Percentiles rank a stretch among this genome's conserved stretches.
Conservation (phyloP, 2,329 filamentous ascomycete species). For the Scytalidium lignicola region DNA sequence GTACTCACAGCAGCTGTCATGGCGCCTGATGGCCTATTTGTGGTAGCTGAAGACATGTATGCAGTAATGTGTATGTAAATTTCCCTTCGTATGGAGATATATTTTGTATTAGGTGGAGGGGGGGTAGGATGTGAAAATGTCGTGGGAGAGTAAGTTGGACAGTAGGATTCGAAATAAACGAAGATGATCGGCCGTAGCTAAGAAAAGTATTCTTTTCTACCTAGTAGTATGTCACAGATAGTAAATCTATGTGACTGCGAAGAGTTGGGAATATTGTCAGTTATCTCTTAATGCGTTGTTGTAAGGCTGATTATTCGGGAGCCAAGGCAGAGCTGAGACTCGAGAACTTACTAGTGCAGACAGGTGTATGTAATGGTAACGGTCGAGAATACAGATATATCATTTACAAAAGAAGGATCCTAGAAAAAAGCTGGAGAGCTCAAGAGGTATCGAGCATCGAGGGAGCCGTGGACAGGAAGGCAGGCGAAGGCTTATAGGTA, state of each 20-base stretch:
- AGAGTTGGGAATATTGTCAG: slow-evolving; percentile 16
- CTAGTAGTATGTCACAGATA: slow-evolving; percentile 24
- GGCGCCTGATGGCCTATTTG: slow-evolving; percentile 26
- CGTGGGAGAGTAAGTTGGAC: slow-evolving; percentile 13
- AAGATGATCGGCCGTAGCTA: slow-evolving; percentile 7
- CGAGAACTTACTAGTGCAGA: slow-evolving; percentile 23
- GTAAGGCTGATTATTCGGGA: slow-evolving; percentile 27
- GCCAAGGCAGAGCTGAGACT: slow-evolving; percentile 19
- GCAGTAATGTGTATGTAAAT: slow-evolving; percentile 20
- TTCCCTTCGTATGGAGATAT: slow-evolving; percentile 9
- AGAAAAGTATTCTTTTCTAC: slow-evolving; percentile 17
- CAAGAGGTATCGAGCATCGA: slow-evolving; percentile 25
- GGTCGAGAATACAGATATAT: slow-evolving; percentile 22
- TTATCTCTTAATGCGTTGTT: slow-evolving; percentile 20
- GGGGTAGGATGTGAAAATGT: slow-evolving; percentile 14
- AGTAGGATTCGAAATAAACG: slow-evolving; percentile 11
- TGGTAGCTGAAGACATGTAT: slow-evolving; percentile 28
- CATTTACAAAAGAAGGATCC: slow-evolving; percentile 27
- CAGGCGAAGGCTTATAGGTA: slow-evolving; percentile 19
- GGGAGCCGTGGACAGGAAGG: slow-evolving; percentile 16
- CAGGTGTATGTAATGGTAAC: slow-evolving; percentile 24
- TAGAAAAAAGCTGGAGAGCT: slow-evolving; percentile 14
- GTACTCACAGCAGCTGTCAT: slow-evolving; percentile 36
- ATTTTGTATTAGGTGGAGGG: slow-evolving; percentile 17
- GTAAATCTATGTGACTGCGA: slow-evolving; percentile 29